Conservation (phyloP, 257 asterid genomes). For the Fraxinus pennsylvanica region DNA sequence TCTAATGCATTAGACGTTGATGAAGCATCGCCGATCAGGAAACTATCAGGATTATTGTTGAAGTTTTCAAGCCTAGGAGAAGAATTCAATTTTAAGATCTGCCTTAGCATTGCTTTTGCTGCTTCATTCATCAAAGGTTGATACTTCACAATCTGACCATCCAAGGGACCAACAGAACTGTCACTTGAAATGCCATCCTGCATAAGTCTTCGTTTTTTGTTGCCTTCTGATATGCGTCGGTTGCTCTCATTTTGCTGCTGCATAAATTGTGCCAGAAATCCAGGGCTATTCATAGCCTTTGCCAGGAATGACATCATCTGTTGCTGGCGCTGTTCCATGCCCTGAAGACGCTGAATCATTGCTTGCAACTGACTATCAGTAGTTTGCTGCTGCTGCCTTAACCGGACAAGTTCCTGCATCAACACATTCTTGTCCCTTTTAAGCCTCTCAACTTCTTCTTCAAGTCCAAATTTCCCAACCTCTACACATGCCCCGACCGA, state of each 20-base stretch:
- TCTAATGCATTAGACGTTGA: conserved; percentile 41
- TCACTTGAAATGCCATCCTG: conserved; percentile 52
- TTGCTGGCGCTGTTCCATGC: conserved; percentile 96
- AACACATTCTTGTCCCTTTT: conserved; percentile 89
- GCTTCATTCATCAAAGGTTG: conserved; percentile 85
- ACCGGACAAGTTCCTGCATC: conserved; percentile 87
- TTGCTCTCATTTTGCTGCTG: conserved; percentile 69
- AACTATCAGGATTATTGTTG: too few species aligned
- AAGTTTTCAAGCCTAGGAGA: conserved; percentile 42
- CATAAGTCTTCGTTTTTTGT: conserved; percentile 79
- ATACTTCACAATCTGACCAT: conserved; percentile 81
- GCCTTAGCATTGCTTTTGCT: conserved; percentile 72
- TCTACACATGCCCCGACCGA: conserved; percentile 79
- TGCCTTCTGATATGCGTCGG: conserved; percentile 63
- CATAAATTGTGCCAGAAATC: conserved; percentile 79
- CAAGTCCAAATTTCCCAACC: conserved; percentile 92
- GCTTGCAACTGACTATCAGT: conserved; percentile 79
- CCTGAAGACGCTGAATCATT: conserved; percentile 86
- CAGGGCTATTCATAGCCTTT: conserved; percentile 91
- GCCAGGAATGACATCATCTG: conserved; percentile 97
- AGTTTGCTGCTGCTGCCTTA: conserved; percentile 88
- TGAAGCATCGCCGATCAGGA: conserved; percentile 5
- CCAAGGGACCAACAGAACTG: conserved; percentile 39
- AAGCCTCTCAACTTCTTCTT: conserved; percentile 87
- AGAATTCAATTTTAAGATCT: conserved; percentile 66